Percentiles rank a stretch among this genome's conserved stretches.
Conservation (phyloP, 306 rosid genomes). For the Gleditsia sinensis region DNA sequence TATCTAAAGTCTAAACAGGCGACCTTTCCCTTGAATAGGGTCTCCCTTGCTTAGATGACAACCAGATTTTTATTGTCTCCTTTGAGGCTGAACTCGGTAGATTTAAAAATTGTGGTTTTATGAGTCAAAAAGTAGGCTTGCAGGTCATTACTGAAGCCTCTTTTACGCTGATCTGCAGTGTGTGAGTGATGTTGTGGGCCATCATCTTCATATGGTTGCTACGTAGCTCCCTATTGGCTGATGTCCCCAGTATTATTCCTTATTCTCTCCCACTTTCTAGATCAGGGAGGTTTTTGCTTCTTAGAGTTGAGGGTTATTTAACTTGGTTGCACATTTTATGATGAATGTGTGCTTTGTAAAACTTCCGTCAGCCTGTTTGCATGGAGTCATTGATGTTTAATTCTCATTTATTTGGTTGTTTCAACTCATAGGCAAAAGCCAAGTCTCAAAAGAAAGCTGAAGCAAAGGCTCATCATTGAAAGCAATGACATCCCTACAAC, state of each 20-base stretch:
- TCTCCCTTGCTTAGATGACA: neutral
- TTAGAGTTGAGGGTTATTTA: neutral
- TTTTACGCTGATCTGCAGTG: slow-evolving; percentile 11
- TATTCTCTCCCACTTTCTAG: slow-evolving; percentile 4
- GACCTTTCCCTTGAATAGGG: neutral
- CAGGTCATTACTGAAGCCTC: neutral
- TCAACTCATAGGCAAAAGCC: slow-evolving; percentile 58
- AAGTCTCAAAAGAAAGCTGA: slow-evolving; percentile 58
- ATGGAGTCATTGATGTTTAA: slow-evolving; percentile 12
- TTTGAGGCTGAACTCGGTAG: neutral
- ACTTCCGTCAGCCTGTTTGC: neutral
- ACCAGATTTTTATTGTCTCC: neutral
- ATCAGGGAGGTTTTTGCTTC: neutral
- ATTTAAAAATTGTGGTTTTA: neutral
- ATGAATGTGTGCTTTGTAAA: neutral
- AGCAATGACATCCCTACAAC: slow-evolving; percentile 3
- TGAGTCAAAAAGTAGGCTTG: neutral
- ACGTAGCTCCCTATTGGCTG: neutral
- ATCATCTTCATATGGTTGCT: neutral
- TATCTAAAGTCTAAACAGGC: neutral
- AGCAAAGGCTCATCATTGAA: slow-evolving; percentile 64
- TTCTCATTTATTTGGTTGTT: neutral
- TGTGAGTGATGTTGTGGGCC: neutral
- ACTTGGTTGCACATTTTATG: slow-evolving; percentile 2
- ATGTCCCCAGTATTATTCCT: neutral